Evolutionary conservation across 129 eudicot genomes (phyloP), one percentile per base, ranked within the genome.

Genomic region (Helianthus annuus): DNA sequence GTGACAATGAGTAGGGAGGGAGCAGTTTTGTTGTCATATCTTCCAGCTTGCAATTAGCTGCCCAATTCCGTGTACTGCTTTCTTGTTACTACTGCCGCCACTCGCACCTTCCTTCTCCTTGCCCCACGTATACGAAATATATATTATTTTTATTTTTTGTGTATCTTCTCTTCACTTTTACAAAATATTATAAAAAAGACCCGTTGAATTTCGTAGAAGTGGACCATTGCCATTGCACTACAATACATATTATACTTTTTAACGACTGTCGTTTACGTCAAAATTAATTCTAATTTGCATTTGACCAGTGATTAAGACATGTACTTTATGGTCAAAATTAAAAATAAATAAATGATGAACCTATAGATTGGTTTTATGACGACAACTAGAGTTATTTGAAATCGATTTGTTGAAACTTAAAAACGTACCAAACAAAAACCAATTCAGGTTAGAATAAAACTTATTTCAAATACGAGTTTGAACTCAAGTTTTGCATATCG

Each of bases 31-130:
- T 34, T 48, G 39, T 49, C 52, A 73, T 34, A 62, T 48, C 69
- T 68, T 68, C 75, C 80, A 68, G 80, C 75, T 76, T 38, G 75
- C 80, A 76, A 59, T 68, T 59, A 76, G 80, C 75, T 76, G 80
- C 75, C 44, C 54, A 24, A 16, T 68, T 51, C 75, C 80, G 80
- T 76, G 75, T 68, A 22, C 51, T 45, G 24, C 60, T 27, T 27
- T 0, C 32, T 32, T 32, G 4, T 0, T 68, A 15, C 64, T 49
- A 60, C 73, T 58, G 80, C 80, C 74, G 74, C 68, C 60, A 66
- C 79, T 7, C 16, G 69, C 64, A 68, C 7, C 55, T 69, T 76
- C 80, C 80, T 60, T 45, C 54, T 38, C 29, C 69, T 69, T 76
- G 22, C 52, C 61, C 65, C 51, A 70, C 75, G 49, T 17, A 58